Base-by-base conservation (phyloP, 768 basidiomycete species). In the Pulveroboletus sp. region DNA sequence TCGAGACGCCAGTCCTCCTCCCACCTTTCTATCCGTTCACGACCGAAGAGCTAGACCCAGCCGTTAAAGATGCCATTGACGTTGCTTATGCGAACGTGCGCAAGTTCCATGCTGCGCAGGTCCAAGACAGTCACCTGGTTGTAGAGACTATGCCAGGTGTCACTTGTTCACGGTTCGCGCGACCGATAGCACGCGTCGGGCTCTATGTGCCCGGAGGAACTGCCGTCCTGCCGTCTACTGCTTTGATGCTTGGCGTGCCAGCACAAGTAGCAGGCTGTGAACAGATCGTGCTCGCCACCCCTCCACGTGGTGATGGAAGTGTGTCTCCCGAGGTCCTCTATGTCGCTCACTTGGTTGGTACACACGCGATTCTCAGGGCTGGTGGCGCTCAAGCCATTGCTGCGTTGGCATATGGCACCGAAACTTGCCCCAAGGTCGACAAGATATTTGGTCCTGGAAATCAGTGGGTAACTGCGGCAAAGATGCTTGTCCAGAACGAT, bases 401-500 rank as follows among this genome's bases (percentile, higher is more conserved):
- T 21, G 94, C 97, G 1, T 77, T 99, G 73, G 97, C 97, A 1
- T 98, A 97, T 65, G 97, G 97, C 17, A 99, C 97, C 6, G 77
- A 90, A 65, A 87, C 87, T 5, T 92, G 94, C 6, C 92, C 94
- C 14, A 98, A 99, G 70, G 95, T 97, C 21, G 97, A 99, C 76
- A 99, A 99, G 74, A 94, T 99, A 59, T 95, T 98, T 63, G 97
- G 97, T 9, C 97, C 97, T 6, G 97, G 97, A 21, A 99, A 99
- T 66, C 97, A 98, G 67, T 99, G 94, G 93, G 97, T 99, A 20
- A 99, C 95, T 2, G 97, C 97, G 2, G 97, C 95, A 43, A 99
- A 99, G 74, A 97, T 99, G 97, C 71, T 95, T 45, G 95, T 99
- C 21, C 94, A 97, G 66, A 99, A 98, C 68, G 97, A 99, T 64